phyloP scores from a whole-genome alignment of 805 yeast genomes.

The Barnettozyma wickerhamii region DNA sequence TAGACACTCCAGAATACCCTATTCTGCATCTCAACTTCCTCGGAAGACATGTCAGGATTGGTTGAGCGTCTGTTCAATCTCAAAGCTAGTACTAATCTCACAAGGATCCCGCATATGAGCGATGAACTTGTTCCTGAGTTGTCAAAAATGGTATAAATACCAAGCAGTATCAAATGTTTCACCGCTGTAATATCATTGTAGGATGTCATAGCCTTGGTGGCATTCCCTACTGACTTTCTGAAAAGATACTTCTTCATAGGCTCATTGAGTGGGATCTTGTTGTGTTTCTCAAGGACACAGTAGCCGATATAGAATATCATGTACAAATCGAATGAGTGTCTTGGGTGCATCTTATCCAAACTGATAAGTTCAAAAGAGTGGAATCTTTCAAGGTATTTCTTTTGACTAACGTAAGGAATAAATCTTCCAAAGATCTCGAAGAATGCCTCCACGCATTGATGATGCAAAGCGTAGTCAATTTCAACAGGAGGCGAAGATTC shows the following conservation, averaged over 20 bases:
- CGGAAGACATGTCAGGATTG: conserved; percentile 18
- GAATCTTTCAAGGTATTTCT: conserved; percentile 31
- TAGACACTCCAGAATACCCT: conserved; percentile 46
- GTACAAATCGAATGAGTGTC: conserved; percentile 40
- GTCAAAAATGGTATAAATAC: conserved; percentile 48
- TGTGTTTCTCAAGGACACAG: conserved; percentile 41
- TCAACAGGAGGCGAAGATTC: not conserved
- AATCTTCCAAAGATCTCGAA: conserved; percentile 6
- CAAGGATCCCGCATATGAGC: conserved; percentile 46
- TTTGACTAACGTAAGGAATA: conserved; percentile 12
- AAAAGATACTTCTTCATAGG: conserved; percentile 38
- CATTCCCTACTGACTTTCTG: conserved; percentile 36
- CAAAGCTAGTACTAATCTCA: conserved; percentile 39
- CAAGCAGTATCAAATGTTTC: conserved; percentile 38
- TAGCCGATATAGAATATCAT: conserved; percentile 55
- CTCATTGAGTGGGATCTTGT: conserved; percentile 31
- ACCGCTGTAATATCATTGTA: conserved; percentile 38
- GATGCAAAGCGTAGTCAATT: conserved; percentile 1
- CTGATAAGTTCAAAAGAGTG: conserved; percentile 28
- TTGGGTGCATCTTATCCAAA: conserved; percentile 24
- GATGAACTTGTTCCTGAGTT: conserved; percentile 46
- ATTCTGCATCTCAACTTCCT: conserved; percentile 25
- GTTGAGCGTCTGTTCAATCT: conserved; percentile 40
- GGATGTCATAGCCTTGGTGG: conserved; percentile 31
- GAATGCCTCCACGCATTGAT: conserved; percentile 10